Base-by-base conservation (phyloP, 2,329 filamentous ascomycete species). In the Diaporthe sp. region DNA sequence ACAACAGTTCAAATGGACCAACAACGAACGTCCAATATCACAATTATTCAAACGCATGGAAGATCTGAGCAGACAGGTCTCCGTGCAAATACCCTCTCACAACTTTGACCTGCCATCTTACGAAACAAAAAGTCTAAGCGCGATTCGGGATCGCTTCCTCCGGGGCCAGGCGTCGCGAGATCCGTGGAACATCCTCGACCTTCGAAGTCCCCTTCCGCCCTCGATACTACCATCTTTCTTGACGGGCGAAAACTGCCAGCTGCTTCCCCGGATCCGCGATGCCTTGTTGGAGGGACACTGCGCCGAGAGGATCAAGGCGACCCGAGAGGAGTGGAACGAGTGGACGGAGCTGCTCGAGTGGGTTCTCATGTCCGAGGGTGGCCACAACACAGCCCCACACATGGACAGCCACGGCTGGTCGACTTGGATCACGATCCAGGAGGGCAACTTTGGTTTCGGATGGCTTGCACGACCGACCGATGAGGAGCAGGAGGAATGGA, bases 281-380 rank as follows among this genome's bases (percentile, higher is more conserved):
- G 77, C 78, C 12, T 78, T 80, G 78, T 80, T 89, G 25, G 87
- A 87, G 79, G 86, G 83, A 72, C 67, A 74, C 39, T 78, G 79
- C 22, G 80, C 80, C 5, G 79, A 81, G 74, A 79, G 81, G 59
- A 77, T 76, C n/a, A 77, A 77, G 42, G 81, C 79, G 1, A 77
- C 79, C 28, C 75, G 76, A 10, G 75, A 80, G 70, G 76, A 83
- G 42, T 84, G 81, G 82, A 80, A 80, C 68, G 79, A 80, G 73
- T 84, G 81, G 83, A 79, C 78, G 25, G 79, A 83, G 62, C 78
- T 84, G 49, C 73, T 81, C 5, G 78, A 83, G 65, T 83, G 81
- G 81, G 81, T 79, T 5, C 79, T 84, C 22, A 62, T 83, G 65
- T 81, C 80, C 3, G 78, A 84, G 75, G 82, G 82, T 44, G 83